These are phyloP conservation scores for Candida sakaeoensis DNA, from an alignment of 805 yeast species.

Conservation along the genomic window DNA sequence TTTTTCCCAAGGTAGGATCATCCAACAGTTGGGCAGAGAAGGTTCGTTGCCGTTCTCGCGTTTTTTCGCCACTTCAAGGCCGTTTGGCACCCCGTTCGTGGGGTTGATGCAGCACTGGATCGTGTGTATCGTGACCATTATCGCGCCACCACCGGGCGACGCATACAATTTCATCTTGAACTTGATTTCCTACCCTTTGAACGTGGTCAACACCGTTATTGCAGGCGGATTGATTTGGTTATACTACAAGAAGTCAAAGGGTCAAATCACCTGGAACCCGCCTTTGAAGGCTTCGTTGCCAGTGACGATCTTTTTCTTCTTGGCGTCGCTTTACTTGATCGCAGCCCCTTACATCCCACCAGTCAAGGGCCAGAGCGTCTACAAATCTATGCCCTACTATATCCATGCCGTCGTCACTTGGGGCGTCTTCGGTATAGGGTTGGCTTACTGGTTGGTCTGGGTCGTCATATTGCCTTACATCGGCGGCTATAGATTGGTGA, in stretches of 20 bases:
- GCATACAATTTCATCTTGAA: constrained; percentile 80
- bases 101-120: constrained; percentile 77
- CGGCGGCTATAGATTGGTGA: constrained; percentile 50
- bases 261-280: constrained; percentile 61
- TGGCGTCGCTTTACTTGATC: constrained; percentile 64
- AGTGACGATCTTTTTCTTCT: constrained; percentile 59
- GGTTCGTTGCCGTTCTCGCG: constrained; percentile 73
- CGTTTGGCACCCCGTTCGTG: constrained; percentile 68
- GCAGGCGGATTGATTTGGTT: constrained; percentile 60
- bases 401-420: constrained; percentile 79
- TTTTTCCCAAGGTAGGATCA: constrained; percentile 76
- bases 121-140: constrained; percentile 66
- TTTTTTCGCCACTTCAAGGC: constrained; percentile 67
- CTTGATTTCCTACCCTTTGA: constrained; percentile 76
- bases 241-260: constrained; percentile 48
- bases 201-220: constrained; percentile 66
- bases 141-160: constrained; percentile 85
- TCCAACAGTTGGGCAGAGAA: constrained; percentile 80
- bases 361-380: constrained; percentile 58
- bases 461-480: constrained; percentile 51
- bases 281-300: constrained; percentile 64
- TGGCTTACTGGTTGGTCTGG: constrained; percentile 65
- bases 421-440: constrained; percentile 68
- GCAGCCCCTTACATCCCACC: constrained; percentile 83
- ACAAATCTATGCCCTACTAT: constrained; percentile 69